These are phyloP conservation scores for Tylopilus sp. DNA, from an alignment of 768 basidiomycete species.

Conservation along the genomic window DNA sequence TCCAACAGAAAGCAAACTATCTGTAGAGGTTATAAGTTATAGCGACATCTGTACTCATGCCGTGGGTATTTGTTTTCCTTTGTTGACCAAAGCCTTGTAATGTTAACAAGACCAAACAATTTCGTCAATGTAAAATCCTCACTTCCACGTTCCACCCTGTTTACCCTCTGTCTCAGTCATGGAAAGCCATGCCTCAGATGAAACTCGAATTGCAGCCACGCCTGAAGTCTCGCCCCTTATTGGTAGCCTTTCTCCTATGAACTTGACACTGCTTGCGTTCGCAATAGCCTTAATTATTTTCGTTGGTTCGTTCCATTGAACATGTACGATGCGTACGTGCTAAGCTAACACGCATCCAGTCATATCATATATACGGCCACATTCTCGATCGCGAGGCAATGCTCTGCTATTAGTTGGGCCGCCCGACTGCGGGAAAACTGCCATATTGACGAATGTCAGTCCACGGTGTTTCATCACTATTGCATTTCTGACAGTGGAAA, in stretches of 20 bases:
- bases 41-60: background rate
- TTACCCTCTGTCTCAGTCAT: slow-evolving; percentile 4
- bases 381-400: slow-evolving; percentile 48
- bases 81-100: slow-evolving; percentile 12
- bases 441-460: slow-evolving; percentile 68
- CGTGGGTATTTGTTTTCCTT: background rate
- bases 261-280: slow-evolving; percentile 41
- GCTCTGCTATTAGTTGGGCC: slow-evolving; percentile 74
- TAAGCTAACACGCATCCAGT: slow-evolving; percentile 37
- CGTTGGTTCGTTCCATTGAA: slow-evolving; percentile 35
- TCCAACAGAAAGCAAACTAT: too few species aligned
- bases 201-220: slow-evolving; percentile 5
- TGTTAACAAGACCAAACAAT: slow-evolving; percentile 24
- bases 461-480: background rate
- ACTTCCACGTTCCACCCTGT: background rate
- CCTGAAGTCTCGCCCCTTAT: slow-evolving; percentile 38
- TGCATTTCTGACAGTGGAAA: slow-evolving; percentile 11
- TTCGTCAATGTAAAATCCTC: background rate
- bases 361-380: slow-evolving; percentile 40
- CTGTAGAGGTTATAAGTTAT: background rate
- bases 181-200: slow-evolving; percentile 8
- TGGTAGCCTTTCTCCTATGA: slow-evolving; percentile 37
- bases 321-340: background rate
- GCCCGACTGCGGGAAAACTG: slow-evolving; percentile 78
- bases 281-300: slow-evolving; percentile 41